These are phyloP conservation scores for Trichoderma oligosporum DNA, from an alignment of 2,329 filamentous ascomycete species.

Conservation along the genomic window DNA sequence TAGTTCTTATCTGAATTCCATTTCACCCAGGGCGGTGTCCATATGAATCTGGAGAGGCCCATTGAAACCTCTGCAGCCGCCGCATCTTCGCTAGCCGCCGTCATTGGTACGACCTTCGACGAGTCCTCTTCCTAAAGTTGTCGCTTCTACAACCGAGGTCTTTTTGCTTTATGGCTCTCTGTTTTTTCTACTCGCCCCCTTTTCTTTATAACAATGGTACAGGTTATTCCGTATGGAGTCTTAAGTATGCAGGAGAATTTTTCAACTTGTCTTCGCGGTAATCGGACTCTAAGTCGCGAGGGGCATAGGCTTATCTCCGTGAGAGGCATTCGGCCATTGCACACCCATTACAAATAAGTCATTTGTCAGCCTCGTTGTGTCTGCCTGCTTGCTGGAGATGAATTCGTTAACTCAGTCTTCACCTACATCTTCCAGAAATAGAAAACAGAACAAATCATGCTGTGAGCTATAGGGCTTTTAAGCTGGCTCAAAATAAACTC, in stretches of 20 bases:
- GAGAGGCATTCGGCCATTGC: not conserved
- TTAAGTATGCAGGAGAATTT: not conserved
- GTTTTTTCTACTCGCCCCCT: not conserved
- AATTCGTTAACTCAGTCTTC: not conserved
- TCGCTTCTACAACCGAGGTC: not conserved
- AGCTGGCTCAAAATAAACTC: not conserved
- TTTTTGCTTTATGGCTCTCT: not conserved
- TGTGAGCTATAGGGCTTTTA: not conserved
- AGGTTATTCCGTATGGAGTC: too few relatives aligned
- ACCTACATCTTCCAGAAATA: not conserved
- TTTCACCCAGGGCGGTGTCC: slow-evolving; percentile 17
- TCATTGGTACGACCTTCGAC: not conserved
- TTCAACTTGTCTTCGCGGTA: not conserved
- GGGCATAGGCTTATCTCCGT: slow-evolving; percentile 16
- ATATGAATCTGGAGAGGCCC: not conserved
- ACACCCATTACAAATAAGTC: not conserved
- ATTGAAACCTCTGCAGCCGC: not conserved
- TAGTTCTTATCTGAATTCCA: slow-evolving; percentile 11
- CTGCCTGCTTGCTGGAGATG: not conserved
- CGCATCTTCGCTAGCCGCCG: not conserved
- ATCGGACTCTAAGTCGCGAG: not conserved
- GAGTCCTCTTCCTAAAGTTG: not conserved
- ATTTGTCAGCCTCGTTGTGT: not conserved
- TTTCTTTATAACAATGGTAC: not conserved
- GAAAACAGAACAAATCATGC: not conserved